Conservation (phyloP, 768 basidiomycete species). For the Hemileccinum rubropunctum region DNA sequence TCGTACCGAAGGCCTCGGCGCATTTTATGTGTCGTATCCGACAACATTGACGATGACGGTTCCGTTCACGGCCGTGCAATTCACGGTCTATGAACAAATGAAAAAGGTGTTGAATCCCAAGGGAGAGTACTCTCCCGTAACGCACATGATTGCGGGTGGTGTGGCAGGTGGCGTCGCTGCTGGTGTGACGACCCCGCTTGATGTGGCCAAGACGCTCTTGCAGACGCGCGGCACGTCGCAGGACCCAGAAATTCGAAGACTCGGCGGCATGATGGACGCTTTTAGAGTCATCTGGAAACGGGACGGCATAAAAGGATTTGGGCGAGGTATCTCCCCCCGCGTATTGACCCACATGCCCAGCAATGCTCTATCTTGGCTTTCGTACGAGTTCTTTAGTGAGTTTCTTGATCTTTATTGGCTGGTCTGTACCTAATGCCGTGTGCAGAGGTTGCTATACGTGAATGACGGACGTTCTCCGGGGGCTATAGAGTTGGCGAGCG, state of each 20-base stretch:
- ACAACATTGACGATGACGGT: constrained; percentile 96
- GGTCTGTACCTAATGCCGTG: constrained; percentile 8
- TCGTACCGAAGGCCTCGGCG: constrained; percentile 76
- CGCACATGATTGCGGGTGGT: constrained; percentile 91
- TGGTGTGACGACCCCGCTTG: constrained; percentile 93
- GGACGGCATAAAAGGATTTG: constrained; percentile 84
- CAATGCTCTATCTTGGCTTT: constrained; percentile 96
- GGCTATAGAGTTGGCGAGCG: constrained; percentile 15
- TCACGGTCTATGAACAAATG: constrained; percentile 92
- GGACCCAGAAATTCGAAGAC: constrained; percentile 81
- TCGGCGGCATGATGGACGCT: constrained; percentile 83
- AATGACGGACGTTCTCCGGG: constrained; percentile 19
- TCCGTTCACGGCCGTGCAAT: constrained; percentile 98
- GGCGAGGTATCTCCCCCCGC: constrained; percentile 84
- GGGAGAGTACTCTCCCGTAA: constrained; percentile 85
- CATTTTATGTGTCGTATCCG: constrained; percentile 98
- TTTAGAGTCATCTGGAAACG: constrained; percentile 83
- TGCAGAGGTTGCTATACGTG: constrained; percentile 65
- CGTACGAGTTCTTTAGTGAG: constrained; percentile 98
- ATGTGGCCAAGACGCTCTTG: constrained; percentile 95
- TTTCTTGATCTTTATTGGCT: constrained; percentile 20
- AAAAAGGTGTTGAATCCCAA: constrained; percentile 84
- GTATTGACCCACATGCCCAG: constrained; percentile 95
- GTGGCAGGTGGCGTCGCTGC: constrained; percentile 92
- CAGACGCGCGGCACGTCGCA: constrained; percentile 92